Base-by-base conservation (phyloP, 176 grass and related monocot species). In the Aegilops longissima region DNA sequence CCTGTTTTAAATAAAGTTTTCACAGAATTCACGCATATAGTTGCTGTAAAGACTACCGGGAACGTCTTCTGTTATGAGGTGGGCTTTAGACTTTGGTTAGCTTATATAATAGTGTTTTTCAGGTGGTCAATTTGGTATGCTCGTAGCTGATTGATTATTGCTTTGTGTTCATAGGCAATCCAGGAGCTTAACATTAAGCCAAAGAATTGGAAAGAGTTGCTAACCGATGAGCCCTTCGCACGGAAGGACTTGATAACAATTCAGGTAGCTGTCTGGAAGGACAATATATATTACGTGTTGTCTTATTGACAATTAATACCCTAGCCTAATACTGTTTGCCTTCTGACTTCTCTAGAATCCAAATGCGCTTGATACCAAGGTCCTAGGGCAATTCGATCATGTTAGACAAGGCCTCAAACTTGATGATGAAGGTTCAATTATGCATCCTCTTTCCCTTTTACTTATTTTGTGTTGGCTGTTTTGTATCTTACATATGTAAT, bases 31-130 rank as follows among this genome's bases (percentile, higher is more conserved):
- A 98, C 96, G 3, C 93, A 96, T 84, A 96, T 98, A 91, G 87
- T 96, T 90, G 93, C 96, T 92, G 96, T 98, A 70, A 98, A 92
- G 90, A 98, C 93, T 96, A 98, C 96, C 38, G 92, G 96, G 59
- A 98, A 98, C 88, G 96, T 98, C 78, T 98, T 98, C 86, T 98
- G 85, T 86, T 96, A 94, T 90, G 96, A 98, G 92, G 96, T 96
- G 17, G 63, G 79, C 17, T 21, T 64, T 42, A 30, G 7, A 58
- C 61, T 21, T 63, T 44, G 27, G 5, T 83, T 69, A 45, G 10
- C 25, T 47, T 47, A 47, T 47, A 47, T 47, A 47, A 47, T 47
- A 47, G 44, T 47, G 44, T 47, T 47, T 47, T 47, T 76, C 66
- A 68, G 24, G 20, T 23, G 23, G 17, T 61, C 69, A 66, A 40